These are phyloP conservation scores for Boletus insuetus DNA, from an alignment of 768 basidiomycete genomes.

Conservation along the genomic window DNA sequence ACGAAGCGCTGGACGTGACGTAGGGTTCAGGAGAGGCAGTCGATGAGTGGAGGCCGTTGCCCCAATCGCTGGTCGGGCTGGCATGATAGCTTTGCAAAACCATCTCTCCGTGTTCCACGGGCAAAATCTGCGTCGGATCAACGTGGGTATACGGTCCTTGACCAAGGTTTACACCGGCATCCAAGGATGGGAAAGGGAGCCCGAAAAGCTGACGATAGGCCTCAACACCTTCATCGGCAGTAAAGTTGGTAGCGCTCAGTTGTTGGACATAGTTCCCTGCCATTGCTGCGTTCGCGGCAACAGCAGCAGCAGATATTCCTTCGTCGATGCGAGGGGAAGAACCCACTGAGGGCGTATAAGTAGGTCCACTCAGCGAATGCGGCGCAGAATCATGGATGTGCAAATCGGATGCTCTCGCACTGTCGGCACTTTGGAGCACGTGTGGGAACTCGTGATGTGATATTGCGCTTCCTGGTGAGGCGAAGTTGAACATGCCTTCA, in stretches of 20 bases:
- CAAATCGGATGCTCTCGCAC: slow-evolving; percentile 28
- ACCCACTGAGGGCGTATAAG: slow-evolving; percentile 37
- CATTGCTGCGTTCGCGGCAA: slow-evolving; percentile 62
- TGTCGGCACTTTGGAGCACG: slow-evolving; percentile 29
- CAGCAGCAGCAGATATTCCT: slow-evolving; percentile 62
- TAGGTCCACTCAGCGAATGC: slow-evolving; percentile 27
- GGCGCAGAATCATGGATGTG: slow-evolving; percentile 32
- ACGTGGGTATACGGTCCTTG: slow-evolving; percentile 72
- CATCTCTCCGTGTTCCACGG: slow-evolving; percentile 40
- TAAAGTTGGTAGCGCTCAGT: slow-evolving; percentile 49
- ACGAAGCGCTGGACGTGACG: slow-evolving; percentile 65
- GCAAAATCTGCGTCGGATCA: slow-evolving; percentile 86
- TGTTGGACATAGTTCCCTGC: slow-evolving; percentile 68
- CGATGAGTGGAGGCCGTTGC: slow-evolving; percentile 65
- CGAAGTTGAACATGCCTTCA: slow-evolving; percentile 60
- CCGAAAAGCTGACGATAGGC: slow-evolving; percentile 63
- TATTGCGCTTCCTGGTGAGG: slow-evolving; percentile 32
- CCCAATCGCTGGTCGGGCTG: slow-evolving; percentile 85
- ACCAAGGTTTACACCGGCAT: slow-evolving; percentile 37
- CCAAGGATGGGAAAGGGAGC: slow-evolving; percentile 58
- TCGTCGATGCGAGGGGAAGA: slow-evolving; percentile 38
- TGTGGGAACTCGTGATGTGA: slow-evolving; percentile 37
- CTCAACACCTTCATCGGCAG: slow-evolving; percentile 60
- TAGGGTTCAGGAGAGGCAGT: slow-evolving; percentile 76
- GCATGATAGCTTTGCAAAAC: slow-evolving; percentile 57